Conservation (phyloP, 305 asterid species). For the Solanum hybrid region DNA sequence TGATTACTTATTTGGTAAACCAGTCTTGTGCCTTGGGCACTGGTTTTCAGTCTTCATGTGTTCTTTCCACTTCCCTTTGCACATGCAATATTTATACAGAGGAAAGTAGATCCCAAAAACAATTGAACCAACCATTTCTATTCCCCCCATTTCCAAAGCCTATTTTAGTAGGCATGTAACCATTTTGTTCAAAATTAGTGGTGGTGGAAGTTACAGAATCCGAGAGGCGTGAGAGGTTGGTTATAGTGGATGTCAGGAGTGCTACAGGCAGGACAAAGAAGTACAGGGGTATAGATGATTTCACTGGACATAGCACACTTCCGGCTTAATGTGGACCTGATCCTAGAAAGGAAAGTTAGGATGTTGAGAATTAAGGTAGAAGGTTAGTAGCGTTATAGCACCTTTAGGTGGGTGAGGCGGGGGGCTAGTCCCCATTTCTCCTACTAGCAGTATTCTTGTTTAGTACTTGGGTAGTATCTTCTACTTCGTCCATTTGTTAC, state of each 20-base stretch:
- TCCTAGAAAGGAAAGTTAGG: neutral
- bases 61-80: neutral
- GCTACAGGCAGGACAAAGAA: neutral
- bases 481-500: neutral
- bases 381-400: neutral
- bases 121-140: neutral
- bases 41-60: neutral
- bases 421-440: neutral
- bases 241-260: neutral
- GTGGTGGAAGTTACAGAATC: neutral
- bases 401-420: neutral
- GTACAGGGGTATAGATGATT: neutral
- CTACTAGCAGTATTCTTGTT: neutral
- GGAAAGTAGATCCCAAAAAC: neutral
- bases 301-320: neutral
- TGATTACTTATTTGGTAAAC: neutral
- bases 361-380: neutral
- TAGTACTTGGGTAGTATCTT: neutral
- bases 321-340: neutral
- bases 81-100: neutral
- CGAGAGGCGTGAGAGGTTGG: neutral
- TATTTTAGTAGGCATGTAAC: neutral
- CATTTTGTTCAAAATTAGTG: neutral
- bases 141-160: neutral
- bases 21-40: neutral